Evolutionary conservation across 352 stramenopile genomes (phyloP), one percentile per base, ranked within the genome.

Genomic region (Elongisporangium anandrum): DNA sequence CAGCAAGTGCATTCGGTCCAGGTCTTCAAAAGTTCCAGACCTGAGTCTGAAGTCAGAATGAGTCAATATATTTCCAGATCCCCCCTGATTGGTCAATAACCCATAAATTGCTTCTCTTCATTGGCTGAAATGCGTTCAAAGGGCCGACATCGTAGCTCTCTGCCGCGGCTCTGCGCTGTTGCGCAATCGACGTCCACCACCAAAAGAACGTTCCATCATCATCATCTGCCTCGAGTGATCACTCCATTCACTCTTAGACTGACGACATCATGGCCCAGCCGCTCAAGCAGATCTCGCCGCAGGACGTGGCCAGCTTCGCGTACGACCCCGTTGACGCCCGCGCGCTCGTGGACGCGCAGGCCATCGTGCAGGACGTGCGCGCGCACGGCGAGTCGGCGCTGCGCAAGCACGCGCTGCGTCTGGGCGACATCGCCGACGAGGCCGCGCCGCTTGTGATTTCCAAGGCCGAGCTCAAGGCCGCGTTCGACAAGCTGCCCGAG

Each of bases 401-500:
- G 34, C 71, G 71, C 29, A 49, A 64, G 56, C 82, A 95, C 61
- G 83, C 85, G 5, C 58, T 68, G 48, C 66, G 82, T n/a, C 73
- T 95, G 8, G 81, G 84, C 50, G 85, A 95, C 66, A 65, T 93
- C 19, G 54, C 77, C 23, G 64, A 50, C 47, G 63, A 61, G 10
- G 56, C 77, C 52, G 57, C 75, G 50, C 59, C 77, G 10, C 53
- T 94, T 19, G 56, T 94, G 8, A 72, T 96, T 12, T 57, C 60
- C 57, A 72, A 75, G 29, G 69, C 72, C 2, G 72, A 93, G 52
- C 83, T 98, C 45, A 64, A 94, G 59, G 73, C 73, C 10, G 96
- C 95, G 2, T 98, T 91, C 70, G 79, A 97, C 2, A 52, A 60
- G 38, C 74, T 99, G 3, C 70, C 77, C 0, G 56, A 41, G 50